Percentiles rank a stretch among this genome's conserved stretches.
Conservation (phyloP, 257 asterid species). For the Capsicum chinense region DNA sequence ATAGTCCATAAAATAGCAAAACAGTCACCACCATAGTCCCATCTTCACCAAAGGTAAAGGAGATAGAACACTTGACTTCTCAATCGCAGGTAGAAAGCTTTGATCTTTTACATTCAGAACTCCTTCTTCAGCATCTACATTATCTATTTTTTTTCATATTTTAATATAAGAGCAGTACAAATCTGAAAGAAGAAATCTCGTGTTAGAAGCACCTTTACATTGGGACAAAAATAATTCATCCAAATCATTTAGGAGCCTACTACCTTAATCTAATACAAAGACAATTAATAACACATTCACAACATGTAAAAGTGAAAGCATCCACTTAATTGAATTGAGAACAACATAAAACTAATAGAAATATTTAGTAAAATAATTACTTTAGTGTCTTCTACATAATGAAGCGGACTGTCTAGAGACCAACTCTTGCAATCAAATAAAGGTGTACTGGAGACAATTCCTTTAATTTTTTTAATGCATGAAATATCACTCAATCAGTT, state of each 20-base stretch:
- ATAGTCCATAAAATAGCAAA: no score
- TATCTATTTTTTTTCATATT: constrained; percentile 46
- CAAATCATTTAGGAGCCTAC: background rate
- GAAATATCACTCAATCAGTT: background rate
- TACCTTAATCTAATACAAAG: constrained; percentile 9
- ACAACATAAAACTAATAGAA: background rate
- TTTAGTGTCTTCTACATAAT: background rate
- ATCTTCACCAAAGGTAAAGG: constrained; percentile 35
- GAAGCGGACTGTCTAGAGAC: background rate
- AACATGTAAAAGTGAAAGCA: background rate
- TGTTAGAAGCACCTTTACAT: background rate
- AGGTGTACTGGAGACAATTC: background rate
- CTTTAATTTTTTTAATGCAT: no score
- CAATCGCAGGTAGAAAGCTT: constrained; percentile 1
- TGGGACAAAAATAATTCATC: background rate
- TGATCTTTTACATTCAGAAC: constrained; percentile 29
- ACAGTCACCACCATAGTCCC: background rate
- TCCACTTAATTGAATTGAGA: background rate
- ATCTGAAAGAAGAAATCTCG: constrained; percentile 28
- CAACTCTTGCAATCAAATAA: background rate
- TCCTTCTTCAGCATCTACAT: constrained; percentile 26
- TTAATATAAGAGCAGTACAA: background rate
- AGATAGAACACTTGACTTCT: constrained; percentile 30
- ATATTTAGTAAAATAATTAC: background rate
- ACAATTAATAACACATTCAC: background rate